A percentile compares a stretch with the other conserved stretches of the same genome.
These are phyloP conservation scores for Panaeolus cyanescens DNA, from an alignment of 768 basidiomycete genomes.

Conservation along the genomic window DNA sequence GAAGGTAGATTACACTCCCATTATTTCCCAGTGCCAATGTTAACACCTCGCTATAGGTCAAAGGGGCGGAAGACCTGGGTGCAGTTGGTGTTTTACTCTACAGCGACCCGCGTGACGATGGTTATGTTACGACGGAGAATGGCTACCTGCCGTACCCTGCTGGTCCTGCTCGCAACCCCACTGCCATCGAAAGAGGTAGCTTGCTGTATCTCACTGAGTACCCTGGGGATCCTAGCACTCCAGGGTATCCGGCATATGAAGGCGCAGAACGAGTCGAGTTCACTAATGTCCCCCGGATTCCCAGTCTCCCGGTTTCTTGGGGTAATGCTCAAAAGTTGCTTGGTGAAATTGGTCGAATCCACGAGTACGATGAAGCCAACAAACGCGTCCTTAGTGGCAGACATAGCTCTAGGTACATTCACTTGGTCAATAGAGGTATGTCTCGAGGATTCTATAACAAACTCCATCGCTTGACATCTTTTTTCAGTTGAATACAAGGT, in stretches of 20 bases:
- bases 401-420: conserved; percentile 46
- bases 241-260: conserved; percentile 84
- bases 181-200: conserved; percentile 82
- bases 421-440: conserved; percentile 57
- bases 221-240: conserved; percentile 84
- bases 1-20: conserved; percentile 47
- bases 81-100: conserved; percentile 80
- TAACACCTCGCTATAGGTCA: conserved; percentile 47
- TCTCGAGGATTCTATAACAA: no score
- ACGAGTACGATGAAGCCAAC: conserved; percentile 18
- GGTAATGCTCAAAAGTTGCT: conserved; percentile 75
- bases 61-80: conserved; percentile 81
- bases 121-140: conserved; percentile 70
- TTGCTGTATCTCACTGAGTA: conserved; percentile 70
- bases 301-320: conserved; percentile 90
- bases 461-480: no score
- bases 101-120: conserved; percentile 85
- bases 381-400: conserved; percentile 44
- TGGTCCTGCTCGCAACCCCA: conserved; percentile 86
- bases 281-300: conserved; percentile 68
- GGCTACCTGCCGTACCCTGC: conserved; percentile 78
- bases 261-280: conserved; percentile 65
- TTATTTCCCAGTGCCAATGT: background rate
- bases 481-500: conserved; percentile 66
- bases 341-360: conserved; percentile 49